Evolutionary conservation across 2,329 filamentous ascomycete species (phyloP), one percentile per base, ranked within the genome.

Genomic region (Alternaria triticimaculans): DNA sequence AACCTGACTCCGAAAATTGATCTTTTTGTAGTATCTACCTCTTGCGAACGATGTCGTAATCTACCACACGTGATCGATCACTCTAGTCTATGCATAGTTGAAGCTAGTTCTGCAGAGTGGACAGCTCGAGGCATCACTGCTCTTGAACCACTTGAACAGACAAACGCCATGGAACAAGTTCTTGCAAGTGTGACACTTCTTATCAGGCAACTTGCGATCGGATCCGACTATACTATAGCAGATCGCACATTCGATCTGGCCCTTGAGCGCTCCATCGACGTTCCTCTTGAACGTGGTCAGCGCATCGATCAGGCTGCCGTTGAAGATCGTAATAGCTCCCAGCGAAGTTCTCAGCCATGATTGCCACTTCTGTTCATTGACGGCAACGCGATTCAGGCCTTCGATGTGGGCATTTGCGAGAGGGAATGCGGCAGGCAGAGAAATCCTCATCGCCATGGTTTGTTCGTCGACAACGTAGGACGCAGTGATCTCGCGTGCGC

Each of bases 121-220:
- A 80, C 96, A 99, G 53, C 91, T 95, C 74, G 92, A 96, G 75
- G 93, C 90, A 80, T 93, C 96, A 78, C 94, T 97, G 72, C 87
- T 95, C 85, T 93, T 92, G 84, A 99, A 98, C 96, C 96, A 99
- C 82, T 95, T 94, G 84, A 93, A 97, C 81, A 99, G 81, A 82
- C 96, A 99, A 3, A 88, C 88, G 1, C 90, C 87, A 81, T 99
- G 96, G 84, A 98, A 99, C 57, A 92, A 84, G 81, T 99, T 95
- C 84, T 94, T 95, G 86, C 96, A 99, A 2, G 95, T 98, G 50
- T 87, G 85, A 80, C 96, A 99, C 58, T 88, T 86, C 85, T 98
- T 98, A 79, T 96, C 95, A 0, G 96, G 96, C 79, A 97, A 88
- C 80, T 92, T 91, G 84, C 92, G 92, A 79, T 97, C 94, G 8